phyloP scores from a whole-genome alignment of 495 filamentous ascomycete species.

The Jackrogersella minutella region DNA sequence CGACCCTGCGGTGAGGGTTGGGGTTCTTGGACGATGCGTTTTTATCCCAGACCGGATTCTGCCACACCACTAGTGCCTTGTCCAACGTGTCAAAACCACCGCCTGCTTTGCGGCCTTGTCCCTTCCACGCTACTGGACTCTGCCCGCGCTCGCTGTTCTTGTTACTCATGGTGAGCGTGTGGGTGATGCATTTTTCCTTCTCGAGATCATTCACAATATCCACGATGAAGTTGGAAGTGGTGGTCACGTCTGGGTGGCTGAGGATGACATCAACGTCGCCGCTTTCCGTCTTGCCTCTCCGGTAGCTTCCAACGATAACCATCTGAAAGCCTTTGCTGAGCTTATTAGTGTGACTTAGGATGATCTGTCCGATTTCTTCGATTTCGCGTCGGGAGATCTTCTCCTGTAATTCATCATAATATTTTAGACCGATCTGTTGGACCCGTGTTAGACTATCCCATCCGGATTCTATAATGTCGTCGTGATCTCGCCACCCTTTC shows the following conservation, averaged over 20 bases:
- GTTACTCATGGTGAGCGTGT: constrained; percentile 75
- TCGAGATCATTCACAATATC: constrained; percentile 76
- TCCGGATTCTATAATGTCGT: constrained; percentile 85
- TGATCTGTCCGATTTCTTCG: constrained; percentile 67
- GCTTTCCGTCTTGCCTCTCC: constrained; percentile 75
- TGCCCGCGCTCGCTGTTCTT: constrained; percentile 75
- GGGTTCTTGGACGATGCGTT: constrained; percentile 63
- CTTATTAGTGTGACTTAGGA: constrained; percentile 69
- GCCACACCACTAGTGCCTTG: constrained; percentile 94
- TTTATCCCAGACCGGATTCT: constrained; percentile 68
- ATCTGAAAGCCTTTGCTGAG: constrained; percentile 67
- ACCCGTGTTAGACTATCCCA: constrained; percentile 78
- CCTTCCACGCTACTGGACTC: constrained; percentile 64
- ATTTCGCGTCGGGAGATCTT: constrained; percentile 78
- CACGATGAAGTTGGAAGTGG: constrained; percentile 71
- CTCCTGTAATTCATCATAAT: constrained; percentile 82
- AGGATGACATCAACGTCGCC: constrained; percentile 90
- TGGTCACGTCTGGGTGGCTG: constrained; percentile 73
- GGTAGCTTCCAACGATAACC: constrained; percentile 83
- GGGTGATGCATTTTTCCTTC: constrained; percentile 73
- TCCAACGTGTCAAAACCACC: constrained; percentile 85
- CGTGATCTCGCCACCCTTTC: constrained; percentile 72
- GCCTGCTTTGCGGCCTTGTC: constrained; percentile 45
- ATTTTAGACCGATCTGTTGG: constrained; percentile 96
- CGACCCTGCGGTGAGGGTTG: constrained; percentile 83